Conservation (phyloP, 2,329 filamentous ascomycete species). For the Endoconidiophora polonica region DNA sequence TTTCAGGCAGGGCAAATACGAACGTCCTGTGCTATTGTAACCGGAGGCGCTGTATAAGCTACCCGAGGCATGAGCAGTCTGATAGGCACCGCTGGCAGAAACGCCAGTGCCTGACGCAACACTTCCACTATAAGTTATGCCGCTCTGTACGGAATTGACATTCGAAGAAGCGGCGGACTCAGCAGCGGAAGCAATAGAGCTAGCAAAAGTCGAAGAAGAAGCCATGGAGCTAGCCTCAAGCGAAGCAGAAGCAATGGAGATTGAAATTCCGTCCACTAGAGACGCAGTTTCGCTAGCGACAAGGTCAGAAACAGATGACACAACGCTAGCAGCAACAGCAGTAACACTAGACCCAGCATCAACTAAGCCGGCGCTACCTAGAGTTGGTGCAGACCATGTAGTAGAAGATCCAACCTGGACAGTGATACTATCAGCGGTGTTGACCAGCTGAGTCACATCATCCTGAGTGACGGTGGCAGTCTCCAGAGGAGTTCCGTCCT, state of each 20-base stretch:
- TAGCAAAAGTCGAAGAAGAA: not conserved
- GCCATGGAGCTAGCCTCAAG: not conserved
- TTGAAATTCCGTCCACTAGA: not conserved
- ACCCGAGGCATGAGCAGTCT: conserved; percentile 4
- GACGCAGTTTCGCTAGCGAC: conserved; percentile 8
- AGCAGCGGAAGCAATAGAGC: not conserved
- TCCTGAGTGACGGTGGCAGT: conserved; percentile 27
- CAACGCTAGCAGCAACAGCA: not conserved
- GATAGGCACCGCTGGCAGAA: not conserved
- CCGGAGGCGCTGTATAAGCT: not conserved
- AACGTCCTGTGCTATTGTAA: conserved; percentile 3
- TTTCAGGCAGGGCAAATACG: not conserved
- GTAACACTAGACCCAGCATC: not conserved
- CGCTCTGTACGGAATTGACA: conserved; percentile 2
- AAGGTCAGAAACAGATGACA: conserved; percentile 5
- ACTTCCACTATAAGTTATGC: conserved; percentile 4
- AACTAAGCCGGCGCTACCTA: not conserved
- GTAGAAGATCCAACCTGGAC: conserved; percentile 14
- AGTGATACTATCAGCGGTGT: conserved; percentile 23
- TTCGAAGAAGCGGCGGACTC: not conserved
- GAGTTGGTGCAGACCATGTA: conserved; percentile 2
- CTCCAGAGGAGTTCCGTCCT: conserved; percentile 27
- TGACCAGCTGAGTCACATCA: conserved; percentile 24
- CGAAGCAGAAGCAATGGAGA: not conserved
- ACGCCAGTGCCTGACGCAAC: not conserved